phyloP scores from a whole-genome alignment of 2,329 filamentous ascomycete genomes.

The Exserohilum turcica region DNA sequence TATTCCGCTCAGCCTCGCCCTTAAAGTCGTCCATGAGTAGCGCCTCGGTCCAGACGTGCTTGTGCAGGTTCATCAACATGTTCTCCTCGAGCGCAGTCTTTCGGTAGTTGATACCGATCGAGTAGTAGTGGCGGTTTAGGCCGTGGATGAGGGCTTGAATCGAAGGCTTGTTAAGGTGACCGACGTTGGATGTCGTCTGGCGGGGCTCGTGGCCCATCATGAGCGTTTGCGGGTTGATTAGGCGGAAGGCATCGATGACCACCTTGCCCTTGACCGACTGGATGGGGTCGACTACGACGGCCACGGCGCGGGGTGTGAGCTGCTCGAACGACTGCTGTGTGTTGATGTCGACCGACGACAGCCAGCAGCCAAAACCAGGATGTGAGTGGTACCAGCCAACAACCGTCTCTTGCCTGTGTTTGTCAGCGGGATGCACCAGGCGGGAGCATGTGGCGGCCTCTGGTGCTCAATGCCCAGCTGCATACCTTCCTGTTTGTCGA shows the following conservation, averaged over 20 bases:
- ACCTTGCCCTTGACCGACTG: constrained; percentile 99
- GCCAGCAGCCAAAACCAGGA: constrained; percentile 98
- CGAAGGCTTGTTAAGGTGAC: constrained; percentile 98
- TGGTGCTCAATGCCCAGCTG: neutral
- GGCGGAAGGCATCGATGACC: constrained; percentile 97
- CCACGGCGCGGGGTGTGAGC: constrained; percentile 92
- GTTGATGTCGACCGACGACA: constrained; percentile 98
- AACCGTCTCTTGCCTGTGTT: constrained; percentile 82
- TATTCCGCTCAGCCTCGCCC: constrained; percentile 80
- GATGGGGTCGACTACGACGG: constrained; percentile 97
- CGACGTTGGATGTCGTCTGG: constrained; percentile 96
- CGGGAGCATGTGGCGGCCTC: constrained; percentile 1
- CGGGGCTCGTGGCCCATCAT: constrained; percentile 98
- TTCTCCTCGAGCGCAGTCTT: constrained; percentile 98
- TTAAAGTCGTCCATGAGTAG: constrained; percentile 96
- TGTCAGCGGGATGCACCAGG: constrained; percentile 20
- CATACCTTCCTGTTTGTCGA: constrained; percentile 88
- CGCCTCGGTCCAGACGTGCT: constrained; percentile 98
- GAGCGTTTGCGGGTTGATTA: constrained; percentile 96
- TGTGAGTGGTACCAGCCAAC: constrained; percentile 99
- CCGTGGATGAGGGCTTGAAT: constrained; percentile 99
- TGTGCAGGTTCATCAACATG: constrained; percentile 99
- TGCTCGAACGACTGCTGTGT: constrained; percentile 99
- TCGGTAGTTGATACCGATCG: constrained; percentile 96
- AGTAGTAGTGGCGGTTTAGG: constrained; percentile 98